Percentiles rank a stretch among this genome's conserved stretches.
These are phyloP conservation scores for Colletotrichum theobromicola DNA, from an alignment of 2,329 filamentous ascomycete genomes.

Conservation along the genomic window DNA sequence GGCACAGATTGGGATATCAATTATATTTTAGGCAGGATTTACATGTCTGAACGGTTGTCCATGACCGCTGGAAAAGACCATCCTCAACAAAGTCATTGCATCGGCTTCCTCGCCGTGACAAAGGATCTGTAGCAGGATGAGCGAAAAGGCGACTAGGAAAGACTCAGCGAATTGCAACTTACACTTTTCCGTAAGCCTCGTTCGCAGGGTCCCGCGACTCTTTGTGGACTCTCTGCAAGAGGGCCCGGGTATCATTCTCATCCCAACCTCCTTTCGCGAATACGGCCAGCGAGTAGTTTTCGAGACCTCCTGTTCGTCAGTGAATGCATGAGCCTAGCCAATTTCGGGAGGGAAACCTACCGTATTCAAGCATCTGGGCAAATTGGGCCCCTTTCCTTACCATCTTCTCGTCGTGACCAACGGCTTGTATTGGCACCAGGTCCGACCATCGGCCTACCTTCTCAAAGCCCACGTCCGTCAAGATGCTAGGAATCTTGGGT, in stretches of 20 bases:
- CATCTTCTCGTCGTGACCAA: constrained; percentile 44
- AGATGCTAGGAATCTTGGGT: constrained; percentile 36
- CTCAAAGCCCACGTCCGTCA: constrained; percentile 44
- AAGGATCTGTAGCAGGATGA: neutral
- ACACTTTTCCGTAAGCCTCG: constrained; percentile 36
- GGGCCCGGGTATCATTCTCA: constrained; percentile 33
- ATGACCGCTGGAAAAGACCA: neutral
- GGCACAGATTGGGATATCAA: neutral
- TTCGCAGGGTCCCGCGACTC: constrained; percentile 34
- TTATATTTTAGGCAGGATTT: neutral
- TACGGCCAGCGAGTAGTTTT: constrained; percentile 36
- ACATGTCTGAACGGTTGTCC: neutral
- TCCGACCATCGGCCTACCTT: constrained; percentile 43
- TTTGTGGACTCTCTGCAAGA: constrained; percentile 34
- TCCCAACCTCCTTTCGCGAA: constrained; percentile 36
- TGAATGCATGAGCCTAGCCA: neutral
- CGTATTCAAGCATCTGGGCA: constrained; percentile 39
- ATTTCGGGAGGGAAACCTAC: constrained; percentile 29
- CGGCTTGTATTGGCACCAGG: constrained; percentile 44
- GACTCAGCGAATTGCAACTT: constrained; percentile 20
- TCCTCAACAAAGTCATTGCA: neutral
- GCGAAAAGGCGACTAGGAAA: neutral
- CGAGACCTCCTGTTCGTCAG: constrained; percentile 18
- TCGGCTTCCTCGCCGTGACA: constrained; percentile 21
- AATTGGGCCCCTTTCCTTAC: constrained; percentile 40